A percentile compares a stretch with the other conserved stretches of the same genome.
Evolutionary conservation across 176 grass and related monocot species (phyloP).

Genomic region (Alloteropsis semialata): DNA sequence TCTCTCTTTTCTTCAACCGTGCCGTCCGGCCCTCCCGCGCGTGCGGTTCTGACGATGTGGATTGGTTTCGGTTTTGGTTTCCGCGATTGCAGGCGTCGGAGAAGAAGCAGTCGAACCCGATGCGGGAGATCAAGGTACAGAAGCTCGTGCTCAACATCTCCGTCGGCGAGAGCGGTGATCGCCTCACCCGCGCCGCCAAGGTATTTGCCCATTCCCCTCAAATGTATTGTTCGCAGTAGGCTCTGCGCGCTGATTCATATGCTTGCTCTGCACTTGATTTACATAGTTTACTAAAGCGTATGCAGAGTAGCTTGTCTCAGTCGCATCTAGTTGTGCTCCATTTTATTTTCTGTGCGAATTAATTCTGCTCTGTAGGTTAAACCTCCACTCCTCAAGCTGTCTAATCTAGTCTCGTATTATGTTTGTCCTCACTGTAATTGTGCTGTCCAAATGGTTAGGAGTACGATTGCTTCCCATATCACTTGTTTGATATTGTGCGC

Average conservation of each 20-base stretch:
- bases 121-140: not conserved
- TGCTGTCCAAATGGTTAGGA: not conserved
- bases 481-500: not conserved
- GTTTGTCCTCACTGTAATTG: not conserved
- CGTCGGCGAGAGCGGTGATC: not conserved
- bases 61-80: not conserved
- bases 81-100: not conserved
- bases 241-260: not conserved
- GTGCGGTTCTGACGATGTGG: not conserved
- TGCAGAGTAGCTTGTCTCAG: not conserved
- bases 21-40: not conserved
- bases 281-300: not conserved
- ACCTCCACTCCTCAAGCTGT: not conserved
- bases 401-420: not conserved
- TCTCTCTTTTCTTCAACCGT: not conserved
- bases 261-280: not conserved
- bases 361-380: not conserved
- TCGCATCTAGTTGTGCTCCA: not conserved
- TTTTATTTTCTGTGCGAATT: not conserved
- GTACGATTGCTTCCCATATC: not conserved
- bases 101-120: not conserved
- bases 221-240: not conserved
- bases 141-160: constrained; percentile 1
- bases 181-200: not conserved
- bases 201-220: not conserved